These are phyloP conservation scores for Collybiopsis luxurians DNA, from an alignment of 768 basidiomycete genomes.

Conservation along the genomic window DNA sequence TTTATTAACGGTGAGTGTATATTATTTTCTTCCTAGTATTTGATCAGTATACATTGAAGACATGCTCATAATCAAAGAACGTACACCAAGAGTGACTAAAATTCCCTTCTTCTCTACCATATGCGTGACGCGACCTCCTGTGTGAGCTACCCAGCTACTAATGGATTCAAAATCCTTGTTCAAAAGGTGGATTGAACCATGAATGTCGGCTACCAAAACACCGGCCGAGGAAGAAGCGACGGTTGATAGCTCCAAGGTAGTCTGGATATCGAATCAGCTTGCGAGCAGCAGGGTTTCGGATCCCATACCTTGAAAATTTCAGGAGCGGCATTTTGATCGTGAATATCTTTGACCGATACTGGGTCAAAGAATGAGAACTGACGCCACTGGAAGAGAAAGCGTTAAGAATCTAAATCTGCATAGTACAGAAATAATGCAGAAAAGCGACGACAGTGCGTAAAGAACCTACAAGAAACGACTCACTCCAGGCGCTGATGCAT, in stretches of 20 bases:
- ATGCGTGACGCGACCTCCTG: constrained; percentile 79
- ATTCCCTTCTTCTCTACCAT: constrained; percentile 81
- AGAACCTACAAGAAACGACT: constrained; percentile 6
- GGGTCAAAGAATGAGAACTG: constrained; percentile 91
- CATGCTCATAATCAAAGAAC: constrained; percentile 20
- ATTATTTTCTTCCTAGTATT: constrained; percentile 67
- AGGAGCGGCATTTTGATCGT: constrained; percentile 73
- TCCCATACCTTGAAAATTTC: constrained; percentile 70
- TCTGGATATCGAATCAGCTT: constrained; percentile 29
- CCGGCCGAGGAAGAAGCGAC: constrained; percentile 62
- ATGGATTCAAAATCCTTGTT: constrained; percentile 70
- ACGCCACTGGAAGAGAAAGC: constrained; percentile 55
- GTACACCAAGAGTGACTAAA: constrained; percentile 85
- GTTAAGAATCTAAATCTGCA: not conserved
- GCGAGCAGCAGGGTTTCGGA: not conserved
- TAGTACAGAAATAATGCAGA: not conserved
- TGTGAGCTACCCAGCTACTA: constrained; percentile 78
- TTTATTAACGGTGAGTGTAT: constrained; percentile 71
- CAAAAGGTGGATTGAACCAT: constrained; percentile 78
- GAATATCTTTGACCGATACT: constrained; percentile 70
- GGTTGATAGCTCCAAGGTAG: constrained; percentile 71
- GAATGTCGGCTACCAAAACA: constrained; percentile 78
- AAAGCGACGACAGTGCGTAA: not conserved
- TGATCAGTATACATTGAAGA: not conserved
- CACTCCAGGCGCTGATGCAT: constrained; percentile 22